Percentiles rank a stretch among this genome's conserved stretches.
Conservation (phyloP, 164 flowering plant genomes). For the Cinnamomum chago region DNA sequence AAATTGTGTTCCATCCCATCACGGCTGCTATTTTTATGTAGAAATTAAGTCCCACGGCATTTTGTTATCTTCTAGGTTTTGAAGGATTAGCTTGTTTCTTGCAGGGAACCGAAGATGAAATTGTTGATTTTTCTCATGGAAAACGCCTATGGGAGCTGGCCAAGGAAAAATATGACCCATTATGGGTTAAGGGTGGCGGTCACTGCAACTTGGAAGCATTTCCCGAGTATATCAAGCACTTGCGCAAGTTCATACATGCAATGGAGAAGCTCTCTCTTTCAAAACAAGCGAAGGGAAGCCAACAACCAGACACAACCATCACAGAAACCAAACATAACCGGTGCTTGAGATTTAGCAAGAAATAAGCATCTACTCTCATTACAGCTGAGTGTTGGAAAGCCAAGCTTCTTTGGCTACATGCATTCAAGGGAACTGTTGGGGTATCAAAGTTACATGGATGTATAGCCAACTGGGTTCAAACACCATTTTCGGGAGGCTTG, state of each 20-base stretch:
- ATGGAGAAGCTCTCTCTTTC: slow-evolving; percentile 73
- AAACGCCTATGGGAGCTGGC: slow-evolving; percentile 92
- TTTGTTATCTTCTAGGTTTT: not conserved
- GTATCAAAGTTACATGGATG: slow-evolving; percentile 8
- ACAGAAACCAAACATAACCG: slow-evolving; percentile 68
- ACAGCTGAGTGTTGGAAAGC: not conserved
- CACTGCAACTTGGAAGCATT: slow-evolving; percentile 96
- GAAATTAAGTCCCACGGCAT: not conserved
- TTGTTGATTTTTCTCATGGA: slow-evolving; percentile 89
- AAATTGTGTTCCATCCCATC: too few relatives aligned
- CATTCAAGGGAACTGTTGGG: not conserved
- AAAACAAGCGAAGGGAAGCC: slow-evolving; percentile 41
- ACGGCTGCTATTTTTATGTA: too few relatives aligned
- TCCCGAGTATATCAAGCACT: slow-evolving; percentile 91
- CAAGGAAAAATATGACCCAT: slow-evolving; percentile 88
- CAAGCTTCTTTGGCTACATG: slow-evolving; percentile 11
- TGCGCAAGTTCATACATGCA: slow-evolving; percentile 80
- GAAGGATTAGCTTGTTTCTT: not conserved
- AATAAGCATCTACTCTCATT: slow-evolving; percentile 15
- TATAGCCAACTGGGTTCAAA: not conserved
- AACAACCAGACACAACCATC: slow-evolving; percentile 33
- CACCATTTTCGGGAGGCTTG: not conserved
- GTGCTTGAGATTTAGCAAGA: slow-evolving; percentile 79
- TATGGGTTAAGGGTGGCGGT: slow-evolving; percentile 95
- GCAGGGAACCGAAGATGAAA: slow-evolving; percentile 90